These are phyloP conservation scores for Xylaria sp. DNA, from an alignment of 2,329 filamentous ascomycete genomes.

Conservation along the genomic window DNA sequence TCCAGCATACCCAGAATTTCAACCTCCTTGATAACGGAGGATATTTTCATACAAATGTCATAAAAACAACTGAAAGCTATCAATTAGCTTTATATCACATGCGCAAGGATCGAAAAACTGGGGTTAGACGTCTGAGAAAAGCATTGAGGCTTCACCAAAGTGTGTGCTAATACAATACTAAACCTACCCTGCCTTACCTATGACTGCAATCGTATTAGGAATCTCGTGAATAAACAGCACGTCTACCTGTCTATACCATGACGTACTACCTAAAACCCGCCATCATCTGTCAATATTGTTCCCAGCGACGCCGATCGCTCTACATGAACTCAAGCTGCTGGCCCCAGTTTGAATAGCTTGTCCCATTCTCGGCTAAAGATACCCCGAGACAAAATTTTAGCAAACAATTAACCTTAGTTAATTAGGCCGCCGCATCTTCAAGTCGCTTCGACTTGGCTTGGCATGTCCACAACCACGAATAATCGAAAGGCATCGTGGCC, in stretches of 20 bases:
- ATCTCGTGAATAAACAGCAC: not conserved
- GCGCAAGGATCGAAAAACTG: not conserved
- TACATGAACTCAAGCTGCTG: not conserved
- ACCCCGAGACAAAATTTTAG: not conserved
- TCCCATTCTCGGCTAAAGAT: not conserved
- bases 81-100: conserved; percentile 5
- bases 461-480: not conserved
- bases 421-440: not conserved
- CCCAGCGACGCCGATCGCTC: not conserved
- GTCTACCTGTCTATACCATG: too few relatives aligned
- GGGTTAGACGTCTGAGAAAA: not conserved
- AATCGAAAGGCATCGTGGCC: conserved; percentile 43
- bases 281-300: not conserved
- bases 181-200: not conserved
- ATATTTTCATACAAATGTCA: not conserved
- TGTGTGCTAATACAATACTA: not conserved
- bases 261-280: not conserved
- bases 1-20: not conserved
- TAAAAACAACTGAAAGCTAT: conserved; percentile 18
- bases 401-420: not conserved
- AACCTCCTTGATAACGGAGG: conserved; percentile 9
- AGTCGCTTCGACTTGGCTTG: not conserved
- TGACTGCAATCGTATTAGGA: not conserved
- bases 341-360: not conserved
- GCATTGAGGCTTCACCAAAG: not conserved